A percentile compares a stretch with the other conserved stretches of the same genome.
Conservation (phyloP, 495 filamentous ascomycete species). For the Mytilinidion resinicola region DNA sequence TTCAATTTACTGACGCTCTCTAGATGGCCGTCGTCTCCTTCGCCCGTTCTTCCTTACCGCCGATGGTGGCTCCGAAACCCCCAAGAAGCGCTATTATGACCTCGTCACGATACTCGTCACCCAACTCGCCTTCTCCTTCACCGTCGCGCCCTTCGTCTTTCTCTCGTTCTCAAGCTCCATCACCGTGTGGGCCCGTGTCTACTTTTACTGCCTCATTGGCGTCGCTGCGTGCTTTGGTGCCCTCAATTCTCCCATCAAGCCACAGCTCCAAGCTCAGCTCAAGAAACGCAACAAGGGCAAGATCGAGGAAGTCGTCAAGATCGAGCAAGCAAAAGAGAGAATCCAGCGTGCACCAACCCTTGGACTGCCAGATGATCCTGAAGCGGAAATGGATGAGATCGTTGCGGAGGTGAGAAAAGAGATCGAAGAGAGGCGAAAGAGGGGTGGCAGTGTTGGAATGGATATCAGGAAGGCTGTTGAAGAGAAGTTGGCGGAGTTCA, state of each 20-base stretch:
- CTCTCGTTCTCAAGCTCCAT: constrained; percentile 62
- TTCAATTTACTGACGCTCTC: constrained; percentile 2
- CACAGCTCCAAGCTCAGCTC: constrained; percentile 33
- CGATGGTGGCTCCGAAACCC: constrained; percentile 55
- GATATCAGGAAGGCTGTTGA: constrained; percentile 25
- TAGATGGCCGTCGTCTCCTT: constrained; percentile 61
- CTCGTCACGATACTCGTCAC: constrained; percentile 71
- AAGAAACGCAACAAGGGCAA: constrained; percentile 43
- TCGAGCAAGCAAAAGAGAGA: constrained; percentile 11
- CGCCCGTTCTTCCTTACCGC: constrained; percentile 90
- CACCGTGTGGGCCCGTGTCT: constrained; percentile 73
- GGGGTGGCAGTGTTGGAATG: constrained; percentile 35
- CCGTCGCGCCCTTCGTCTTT: constrained; percentile 74
- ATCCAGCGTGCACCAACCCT: constrained; percentile 48
- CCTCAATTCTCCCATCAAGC: constrained; percentile 44
- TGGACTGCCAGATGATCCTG: constrained; percentile 72
- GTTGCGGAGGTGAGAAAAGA: constrained; percentile 67
- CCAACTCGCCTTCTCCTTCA: constrained; percentile 77
- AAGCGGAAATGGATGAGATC: constrained; percentile 70
- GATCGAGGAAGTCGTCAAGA: constrained; percentile 18
- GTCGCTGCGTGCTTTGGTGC: constrained; percentile 59
- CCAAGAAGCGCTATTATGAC: constrained; percentile 82
- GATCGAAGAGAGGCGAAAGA: constrained; percentile 53
- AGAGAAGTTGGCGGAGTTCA: constrained; percentile 16
- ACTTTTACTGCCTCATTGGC: constrained; percentile 75